Conservation (phyloP, 2,329 filamentous ascomycete species). For the Parastagonospora avenae region DNA sequence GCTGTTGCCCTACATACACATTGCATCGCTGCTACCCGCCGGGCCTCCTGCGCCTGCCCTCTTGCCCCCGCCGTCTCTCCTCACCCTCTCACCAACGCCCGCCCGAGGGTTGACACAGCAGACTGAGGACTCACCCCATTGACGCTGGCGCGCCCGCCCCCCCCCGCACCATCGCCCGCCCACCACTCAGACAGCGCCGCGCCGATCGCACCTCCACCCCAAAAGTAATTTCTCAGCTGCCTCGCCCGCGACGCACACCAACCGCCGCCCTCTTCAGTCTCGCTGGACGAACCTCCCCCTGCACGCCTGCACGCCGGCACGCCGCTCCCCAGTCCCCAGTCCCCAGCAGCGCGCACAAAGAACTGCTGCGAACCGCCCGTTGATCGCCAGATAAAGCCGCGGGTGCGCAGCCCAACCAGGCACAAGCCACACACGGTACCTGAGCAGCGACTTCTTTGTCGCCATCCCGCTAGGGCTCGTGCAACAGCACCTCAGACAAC, state of each 20-base stretch:
- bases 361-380: conserved; percentile 5
- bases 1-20: conserved; percentile 1
- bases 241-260: conserved; percentile 1
- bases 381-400: no score
- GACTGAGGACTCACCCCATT: neutral
- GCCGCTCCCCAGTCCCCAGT: no score
- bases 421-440: conserved; percentile 33
- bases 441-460: conserved; percentile 30
- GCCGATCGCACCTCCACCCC: neutral
- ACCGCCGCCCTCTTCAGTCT: conserved; percentile 11
- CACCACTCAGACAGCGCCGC: conserved; percentile 2
- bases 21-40: neutral
- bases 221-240: conserved; percentile 4
- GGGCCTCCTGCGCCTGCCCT: neutral
- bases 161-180: neutral
- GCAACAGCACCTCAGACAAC: conserved; percentile 18
- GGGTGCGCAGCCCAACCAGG: conserved; percentile 1
- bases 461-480: conserved; percentile 19
- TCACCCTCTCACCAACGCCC: conserved; percentile 1
- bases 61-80: neutral
- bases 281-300: conserved; percentile 32
- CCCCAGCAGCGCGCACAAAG: conserved; percentile 31
- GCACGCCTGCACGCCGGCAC: conserved; percentile 23
- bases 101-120: neutral
- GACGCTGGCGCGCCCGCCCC: neutral